phyloP scores from a whole-genome alignment of 805 yeast species.

The Metschnikowia corniflorae region DNA sequence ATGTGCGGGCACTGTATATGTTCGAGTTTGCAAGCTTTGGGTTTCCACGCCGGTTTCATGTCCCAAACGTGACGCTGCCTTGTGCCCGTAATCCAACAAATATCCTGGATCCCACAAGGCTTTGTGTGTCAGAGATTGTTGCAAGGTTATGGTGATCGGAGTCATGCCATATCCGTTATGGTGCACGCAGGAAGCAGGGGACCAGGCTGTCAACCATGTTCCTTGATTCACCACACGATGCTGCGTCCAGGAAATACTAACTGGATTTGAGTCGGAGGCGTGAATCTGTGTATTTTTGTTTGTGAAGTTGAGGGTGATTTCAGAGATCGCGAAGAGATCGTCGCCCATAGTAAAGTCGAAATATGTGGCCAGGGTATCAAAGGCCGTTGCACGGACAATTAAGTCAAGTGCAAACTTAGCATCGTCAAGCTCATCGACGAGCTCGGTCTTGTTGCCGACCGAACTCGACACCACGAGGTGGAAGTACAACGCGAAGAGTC shows the following conservation, averaged over 20 bases:
- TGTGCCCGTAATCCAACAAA: not conserved
- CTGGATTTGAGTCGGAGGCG: no score
- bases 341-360: no score
- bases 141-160: not conserved
- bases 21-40: not conserved
- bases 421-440: no score
- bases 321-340: no score
- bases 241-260: constrained; percentile 2
- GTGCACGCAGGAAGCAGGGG: constrained; percentile 9
- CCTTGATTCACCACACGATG: constrained; percentile 1
- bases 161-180: not conserved
- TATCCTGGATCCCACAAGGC: not conserved
- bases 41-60: not conserved
- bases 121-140: not conserved
- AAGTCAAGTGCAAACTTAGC: no score
- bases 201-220: constrained; percentile 4
- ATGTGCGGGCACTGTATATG: constrained; percentile 1
- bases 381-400: no score
- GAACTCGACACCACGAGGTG: no score
- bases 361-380: no score
- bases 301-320: no score
- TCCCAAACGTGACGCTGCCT: not conserved
- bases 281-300: no score
- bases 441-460: no score
- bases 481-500: no score